A percentile compares a stretch with the other conserved stretches of the same genome.
phyloP scores from a whole-genome alignment of 495 filamentous ascomycete genomes.

The Penicillium cataractarum region DNA sequence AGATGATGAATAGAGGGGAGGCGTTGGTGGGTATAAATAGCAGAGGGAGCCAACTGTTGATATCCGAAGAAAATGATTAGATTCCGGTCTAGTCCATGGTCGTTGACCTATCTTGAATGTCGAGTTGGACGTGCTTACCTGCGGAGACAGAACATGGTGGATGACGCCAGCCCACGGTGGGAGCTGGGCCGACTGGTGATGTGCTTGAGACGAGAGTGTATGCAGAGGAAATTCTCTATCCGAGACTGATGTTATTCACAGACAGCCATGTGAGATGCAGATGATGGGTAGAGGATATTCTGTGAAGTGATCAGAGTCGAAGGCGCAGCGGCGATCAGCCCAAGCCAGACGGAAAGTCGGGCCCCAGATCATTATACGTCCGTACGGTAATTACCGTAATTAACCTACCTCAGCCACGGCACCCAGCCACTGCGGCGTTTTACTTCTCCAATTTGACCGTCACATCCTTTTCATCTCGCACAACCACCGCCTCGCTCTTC shows the following conservation, averaged over 20 bases:
- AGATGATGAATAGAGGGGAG: constrained; percentile 82
- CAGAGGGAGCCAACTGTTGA: constrained; percentile 48
- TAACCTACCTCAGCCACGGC: constrained; percentile 1
- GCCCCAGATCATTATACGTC: neutral
- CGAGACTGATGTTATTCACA: neutral
- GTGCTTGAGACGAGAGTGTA: neutral
- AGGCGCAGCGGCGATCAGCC: neutral
- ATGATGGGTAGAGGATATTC: neutral
- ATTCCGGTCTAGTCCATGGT: neutral
- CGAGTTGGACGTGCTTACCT: constrained; percentile 52
- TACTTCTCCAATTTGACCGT: constrained; percentile 23
- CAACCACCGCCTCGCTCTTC: constrained; percentile 21
- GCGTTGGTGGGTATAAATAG: constrained; percentile 66
- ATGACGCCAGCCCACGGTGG: constrained; percentile 7
- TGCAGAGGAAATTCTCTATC: neutral
- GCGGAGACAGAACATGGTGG: constrained; percentile 79
- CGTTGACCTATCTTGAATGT: neutral
- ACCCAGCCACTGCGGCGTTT: constrained; percentile 30
- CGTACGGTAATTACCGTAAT: constrained; percentile 7
- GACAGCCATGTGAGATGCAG: neutral
- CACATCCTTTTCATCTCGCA: constrained; percentile 8
- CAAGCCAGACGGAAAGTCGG: too few relatives aligned
- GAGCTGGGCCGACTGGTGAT: neutral
- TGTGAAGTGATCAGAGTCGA: neutral
- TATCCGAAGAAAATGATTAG: neutral